Conservation (phyloP, 2,329 filamentous ascomycete genomes). For the Truncatella angustata region DNA sequence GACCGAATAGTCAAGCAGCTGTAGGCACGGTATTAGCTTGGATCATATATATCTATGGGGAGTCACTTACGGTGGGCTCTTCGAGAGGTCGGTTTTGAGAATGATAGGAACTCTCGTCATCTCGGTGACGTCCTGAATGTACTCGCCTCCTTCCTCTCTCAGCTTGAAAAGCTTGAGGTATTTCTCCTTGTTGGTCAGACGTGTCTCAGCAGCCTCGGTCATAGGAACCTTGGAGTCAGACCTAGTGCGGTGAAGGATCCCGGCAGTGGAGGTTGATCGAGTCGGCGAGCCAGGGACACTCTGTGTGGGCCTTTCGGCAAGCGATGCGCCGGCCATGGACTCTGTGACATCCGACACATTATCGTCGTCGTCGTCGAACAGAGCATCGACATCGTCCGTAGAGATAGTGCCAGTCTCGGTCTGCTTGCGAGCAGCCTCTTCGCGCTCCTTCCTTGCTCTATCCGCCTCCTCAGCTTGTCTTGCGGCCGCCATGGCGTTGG, state of each 20-base stretch:
- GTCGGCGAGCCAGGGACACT: conserved; percentile 91
- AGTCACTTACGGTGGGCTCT: conserved; percentile 94
- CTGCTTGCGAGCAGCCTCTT: conserved; percentile 88
- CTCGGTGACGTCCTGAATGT: conserved; percentile 97
- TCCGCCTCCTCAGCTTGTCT: conserved; percentile 81
- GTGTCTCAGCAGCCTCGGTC: conserved; percentile 71
- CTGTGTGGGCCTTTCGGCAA: conserved; percentile 87
- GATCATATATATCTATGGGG: background rate
- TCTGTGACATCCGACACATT: conserved; percentile 87
- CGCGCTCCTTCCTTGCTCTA: conserved; percentile 78
- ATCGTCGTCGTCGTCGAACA: conserved; percentile 92
- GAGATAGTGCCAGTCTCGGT: conserved; percentile 94
- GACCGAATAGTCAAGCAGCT: conserved; percentile 68
- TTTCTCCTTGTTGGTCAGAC: conserved; percentile 91
- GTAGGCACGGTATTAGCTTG: conserved; percentile 33
- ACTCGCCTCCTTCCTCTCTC: conserved; percentile 88
- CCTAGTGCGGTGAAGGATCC: conserved; percentile 78
- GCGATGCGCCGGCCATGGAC: conserved; percentile 84
- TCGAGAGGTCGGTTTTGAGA: conserved; percentile 94
- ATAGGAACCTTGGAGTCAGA: conserved; percentile 90
- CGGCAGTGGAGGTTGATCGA: conserved; percentile 66
- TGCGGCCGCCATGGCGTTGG: conserved; percentile 72
- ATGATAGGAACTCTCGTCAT: conserved; percentile 98
- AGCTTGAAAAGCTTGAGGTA: conserved; percentile 88
- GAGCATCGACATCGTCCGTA: conserved; percentile 87